Evolutionary conservation across 179 eudicot genomes (phyloP).

Genomic region (Gypsophila paniculata): DNA sequence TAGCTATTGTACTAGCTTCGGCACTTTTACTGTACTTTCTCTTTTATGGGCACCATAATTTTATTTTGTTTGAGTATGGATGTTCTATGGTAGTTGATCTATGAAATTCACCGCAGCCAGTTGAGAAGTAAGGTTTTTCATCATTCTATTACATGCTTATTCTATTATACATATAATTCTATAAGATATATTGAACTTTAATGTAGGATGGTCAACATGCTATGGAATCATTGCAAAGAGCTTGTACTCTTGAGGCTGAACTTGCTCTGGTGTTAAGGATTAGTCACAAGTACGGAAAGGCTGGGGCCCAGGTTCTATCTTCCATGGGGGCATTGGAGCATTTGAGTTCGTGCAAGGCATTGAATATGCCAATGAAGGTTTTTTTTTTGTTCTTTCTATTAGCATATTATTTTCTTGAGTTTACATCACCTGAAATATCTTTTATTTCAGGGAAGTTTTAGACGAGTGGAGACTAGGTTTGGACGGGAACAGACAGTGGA

Average conservation of each 20-base stretch:
- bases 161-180: too few species aligned
- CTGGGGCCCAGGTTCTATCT: conserved; percentile 78
- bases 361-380: conserved; percentile 73
- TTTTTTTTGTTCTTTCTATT: not conserved
- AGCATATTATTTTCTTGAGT: conserved; percentile 5
- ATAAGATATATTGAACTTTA: conserved; percentile 8
- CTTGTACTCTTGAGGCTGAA: conserved; percentile 88
- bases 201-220: conserved; percentile 65
- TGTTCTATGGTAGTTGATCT: too few species aligned
- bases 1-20: too few species aligned
- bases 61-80: too few species aligned
- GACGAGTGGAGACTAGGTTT: conserved; percentile 46
- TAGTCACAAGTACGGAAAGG: conserved; percentile 78
- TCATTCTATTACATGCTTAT: too few species aligned
- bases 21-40: too few species aligned
- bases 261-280: conserved; percentile 78
- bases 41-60: too few species aligned
- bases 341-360: conserved; percentile 73
- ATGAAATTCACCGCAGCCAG: too few species aligned
- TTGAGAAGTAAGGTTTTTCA: too few species aligned
- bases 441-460: conserved; percentile 52
- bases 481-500: conserved; percentile 44
- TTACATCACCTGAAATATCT: conserved; percentile 15
- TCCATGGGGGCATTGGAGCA: conserved; percentile 86
- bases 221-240: conserved; percentile 71